Evolutionary conservation across 2,329 filamentous ascomycete species (phyloP).

Genomic region (Verticillium dahliae): DNA sequence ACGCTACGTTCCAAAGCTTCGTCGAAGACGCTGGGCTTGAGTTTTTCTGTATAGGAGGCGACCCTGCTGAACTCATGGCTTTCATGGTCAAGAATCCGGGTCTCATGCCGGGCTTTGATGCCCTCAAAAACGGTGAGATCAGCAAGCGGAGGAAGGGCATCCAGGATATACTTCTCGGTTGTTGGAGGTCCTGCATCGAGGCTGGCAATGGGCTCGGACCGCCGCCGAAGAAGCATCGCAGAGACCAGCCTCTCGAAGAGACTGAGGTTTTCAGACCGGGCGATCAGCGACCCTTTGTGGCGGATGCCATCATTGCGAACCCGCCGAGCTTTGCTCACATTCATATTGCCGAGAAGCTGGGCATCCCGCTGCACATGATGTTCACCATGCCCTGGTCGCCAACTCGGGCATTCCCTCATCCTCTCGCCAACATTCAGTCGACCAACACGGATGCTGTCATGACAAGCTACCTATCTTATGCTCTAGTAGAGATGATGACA

Average conservation of each 20-base stretch:
- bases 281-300: constrained; percentile 63
- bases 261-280: constrained; percentile 31
- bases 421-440: constrained; percentile 73
- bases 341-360: constrained; percentile 68
- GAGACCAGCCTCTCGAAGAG: constrained; percentile 44
- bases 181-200: constrained; percentile 82
- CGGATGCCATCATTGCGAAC: constrained; percentile 75
- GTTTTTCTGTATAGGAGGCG: constrained; percentile 71
- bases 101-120: constrained; percentile 75
- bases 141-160: constrained; percentile 68
- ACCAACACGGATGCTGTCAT: constrained; percentile 70
- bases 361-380: constrained; percentile 76
- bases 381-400: constrained; percentile 95
- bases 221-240: constrained; percentile 37
- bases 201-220: constrained; percentile 59
- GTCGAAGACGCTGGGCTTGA: constrained; percentile 66
- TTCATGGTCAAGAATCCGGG: constrained; percentile 91
- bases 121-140: constrained; percentile 70
- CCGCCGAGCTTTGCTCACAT: constrained; percentile 72
- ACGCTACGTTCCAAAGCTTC: constrained; percentile 60
- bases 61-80: constrained; percentile 71
- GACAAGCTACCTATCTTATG: constrained; percentile 78
- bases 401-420: constrained; percentile 79
- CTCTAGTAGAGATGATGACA: constrained; percentile 82
- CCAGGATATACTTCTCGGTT: constrained; percentile 72